Evolutionary conservation across 495 filamentous ascomycete genomes (phyloP), one percentile per base, ranked within the genome.

Genomic region (Aspergillus saccharolyticus): DNA sequence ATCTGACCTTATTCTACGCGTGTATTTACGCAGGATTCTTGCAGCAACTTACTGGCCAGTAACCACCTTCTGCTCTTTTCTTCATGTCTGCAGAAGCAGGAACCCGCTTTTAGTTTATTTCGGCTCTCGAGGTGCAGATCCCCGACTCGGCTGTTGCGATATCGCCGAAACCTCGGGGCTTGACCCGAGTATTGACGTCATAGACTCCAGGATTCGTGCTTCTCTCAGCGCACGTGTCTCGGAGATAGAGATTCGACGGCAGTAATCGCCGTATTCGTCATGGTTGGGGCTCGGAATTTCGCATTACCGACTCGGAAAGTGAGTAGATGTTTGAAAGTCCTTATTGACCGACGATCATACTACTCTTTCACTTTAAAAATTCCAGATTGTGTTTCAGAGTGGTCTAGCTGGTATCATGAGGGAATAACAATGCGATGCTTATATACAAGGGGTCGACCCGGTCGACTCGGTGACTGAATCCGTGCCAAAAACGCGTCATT

Each of bases 401-500:
- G 6, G 33, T 39, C 33, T 39, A 39, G 5, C 14, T 39, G 33
- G 33, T 39, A 39, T 39, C 4, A 39, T 39, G 33, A 5, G 33
- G 33, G 12, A 39, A 39, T 12, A 8, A 39, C n/a, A 10, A 12
- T 12, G 10, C 33, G 33, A 39, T 15, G 33, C 33, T 39, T 39
- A 39, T 39, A 39, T 39, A 39, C 33, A 39, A 10, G 33, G 33
- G 10, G 14, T 39, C 25, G 3, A 39, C 6, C 33, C 14, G 4
- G 33, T 39, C 33, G 33, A 39, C 7, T 3, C 7, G 44, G 21
- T 19, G 44, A 19, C 20, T 3, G 9, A 16, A 12, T 3, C 5
- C 39, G 22, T 28, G 33, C 30, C 28, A 14, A 20, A 42, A 42
- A 9, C 9, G n/a, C 15, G 10, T 66, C 50, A 76, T 54, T 72